Evolutionary conservation across 2,329 filamentous ascomycete species (phyloP), one percentile per base, ranked within the genome.

Genomic region (Akanthomyces dipterigenus): DNA sequence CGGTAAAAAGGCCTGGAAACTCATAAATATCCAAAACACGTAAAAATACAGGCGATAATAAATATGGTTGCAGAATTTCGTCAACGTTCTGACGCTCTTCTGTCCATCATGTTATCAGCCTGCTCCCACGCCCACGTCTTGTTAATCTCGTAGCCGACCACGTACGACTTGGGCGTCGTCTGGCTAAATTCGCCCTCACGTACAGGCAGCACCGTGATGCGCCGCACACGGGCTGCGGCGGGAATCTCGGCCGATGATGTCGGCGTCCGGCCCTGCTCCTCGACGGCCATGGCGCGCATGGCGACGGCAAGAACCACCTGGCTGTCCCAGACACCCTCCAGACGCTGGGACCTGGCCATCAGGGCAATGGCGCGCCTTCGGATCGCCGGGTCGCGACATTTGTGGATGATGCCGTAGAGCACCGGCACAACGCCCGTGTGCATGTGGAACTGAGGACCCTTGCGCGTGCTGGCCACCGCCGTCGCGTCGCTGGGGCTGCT

Each of bases 381-480:
- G n/a, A 62, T 59, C 3, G 28, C n/a, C n/a, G 61, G 61, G 34
- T 59, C 61, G 9, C 61, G 54, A 49, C 61, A 62, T 24, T 59
- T 58, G 22, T 40, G 40, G 11, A 55, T 55, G 31, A 62, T 57
- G 26, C 46, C 55, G 34, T 58, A 58, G 7, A 59, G 31, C 2
- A 62, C 31, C 12, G 61, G 55, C 6, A 58, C 61, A 4, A 57
- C 34, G 16, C 61, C 61, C 3, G 49, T 62, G 42, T 62, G 55
- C 61, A 62, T 62, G 34, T 62, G 55, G 26, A 62, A 62, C 22
- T 58, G 60, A 3, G 60, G 45, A 18, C 28, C 16, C 12, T 46
- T 20, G 36, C 20, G 51, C 20, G 36, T 28, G 36, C 51, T 20
- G 22, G 36, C 9, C 22, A 8, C 31, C 11, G 5, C 16, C 14